Conservation (phyloP, 345 rosid genomes). For the Conringia planisiliqua region DNA sequence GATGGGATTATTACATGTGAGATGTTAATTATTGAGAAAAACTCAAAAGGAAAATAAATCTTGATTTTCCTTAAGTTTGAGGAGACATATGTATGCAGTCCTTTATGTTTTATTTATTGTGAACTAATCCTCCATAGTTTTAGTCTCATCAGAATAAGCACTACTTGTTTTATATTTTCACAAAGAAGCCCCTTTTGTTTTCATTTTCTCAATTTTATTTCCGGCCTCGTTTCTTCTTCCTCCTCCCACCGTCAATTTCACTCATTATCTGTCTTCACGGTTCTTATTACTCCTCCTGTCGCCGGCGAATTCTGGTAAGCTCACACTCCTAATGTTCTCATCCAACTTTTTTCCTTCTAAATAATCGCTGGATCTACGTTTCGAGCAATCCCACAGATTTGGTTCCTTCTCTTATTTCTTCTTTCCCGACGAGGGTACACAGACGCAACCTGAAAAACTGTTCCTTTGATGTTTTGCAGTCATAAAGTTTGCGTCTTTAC, state of each 20-base stretch:
- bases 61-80: background rate
- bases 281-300: background rate
- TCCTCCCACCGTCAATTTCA: background rate
- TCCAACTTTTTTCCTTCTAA: background rate
- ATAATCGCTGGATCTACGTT: background rate
- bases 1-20: background rate
- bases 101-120: background rate
- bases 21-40: background rate
- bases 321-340: background rate
- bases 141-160: background rate
- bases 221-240: background rate
- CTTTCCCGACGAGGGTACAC: background rate
- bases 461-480: background rate
- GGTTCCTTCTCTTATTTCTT: background rate
- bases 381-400: background rate
- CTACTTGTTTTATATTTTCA: background rate
- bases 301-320: conserved; percentile 22
- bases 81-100: background rate
- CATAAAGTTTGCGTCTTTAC: conserved; percentile 1
- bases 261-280: background rate
- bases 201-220: background rate
- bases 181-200: background rate
- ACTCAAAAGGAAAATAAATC: background rate
- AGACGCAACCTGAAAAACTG: background rate
- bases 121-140: background rate